These are phyloP conservation scores for Teunomyces atbi DNA, from an alignment of 805 yeast species.

Conservation along the genomic window DNA sequence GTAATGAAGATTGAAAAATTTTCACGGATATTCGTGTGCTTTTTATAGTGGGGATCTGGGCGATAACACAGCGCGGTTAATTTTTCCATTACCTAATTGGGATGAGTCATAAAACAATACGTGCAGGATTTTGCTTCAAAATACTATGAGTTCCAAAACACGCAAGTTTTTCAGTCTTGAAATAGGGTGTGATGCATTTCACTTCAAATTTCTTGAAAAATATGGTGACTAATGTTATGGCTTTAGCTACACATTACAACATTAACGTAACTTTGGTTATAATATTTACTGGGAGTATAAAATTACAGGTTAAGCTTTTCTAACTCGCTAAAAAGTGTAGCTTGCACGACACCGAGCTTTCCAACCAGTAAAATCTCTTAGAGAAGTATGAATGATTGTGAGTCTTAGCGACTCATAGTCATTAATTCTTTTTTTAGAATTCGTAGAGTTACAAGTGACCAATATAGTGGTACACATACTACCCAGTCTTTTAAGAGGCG, in stretches of 20 bases:
- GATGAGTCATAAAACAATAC: slow-evolving; percentile 18
- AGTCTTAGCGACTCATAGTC: slow-evolving; percentile 5
- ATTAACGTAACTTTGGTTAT: neutral
- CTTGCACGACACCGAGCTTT: neutral
- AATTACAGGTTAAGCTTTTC: neutral
- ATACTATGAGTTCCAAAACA: no score
- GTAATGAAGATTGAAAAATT: slow-evolving; percentile 8
- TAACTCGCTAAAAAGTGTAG: neutral
- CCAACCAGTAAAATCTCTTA: neutral
- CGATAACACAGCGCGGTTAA: slow-evolving; percentile 32
- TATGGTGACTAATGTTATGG: no score
- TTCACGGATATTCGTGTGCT: slow-evolving; percentile 11
- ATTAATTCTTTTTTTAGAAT: neutral
- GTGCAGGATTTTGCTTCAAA: neutral
- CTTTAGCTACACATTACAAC: no score
- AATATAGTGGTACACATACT: no score
- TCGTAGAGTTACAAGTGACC: no score
- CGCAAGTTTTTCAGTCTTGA: no score
- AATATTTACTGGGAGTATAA: neutral
- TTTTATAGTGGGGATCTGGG: slow-evolving; percentile 16
- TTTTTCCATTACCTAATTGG: slow-evolving; percentile 21
- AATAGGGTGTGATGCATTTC: no score
- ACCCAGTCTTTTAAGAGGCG: no score
- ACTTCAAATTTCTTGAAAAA: no score
- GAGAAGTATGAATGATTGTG: neutral